phyloP scores from a whole-genome alignment of 345 rosid species.

The Kandelia obovata region DNA sequence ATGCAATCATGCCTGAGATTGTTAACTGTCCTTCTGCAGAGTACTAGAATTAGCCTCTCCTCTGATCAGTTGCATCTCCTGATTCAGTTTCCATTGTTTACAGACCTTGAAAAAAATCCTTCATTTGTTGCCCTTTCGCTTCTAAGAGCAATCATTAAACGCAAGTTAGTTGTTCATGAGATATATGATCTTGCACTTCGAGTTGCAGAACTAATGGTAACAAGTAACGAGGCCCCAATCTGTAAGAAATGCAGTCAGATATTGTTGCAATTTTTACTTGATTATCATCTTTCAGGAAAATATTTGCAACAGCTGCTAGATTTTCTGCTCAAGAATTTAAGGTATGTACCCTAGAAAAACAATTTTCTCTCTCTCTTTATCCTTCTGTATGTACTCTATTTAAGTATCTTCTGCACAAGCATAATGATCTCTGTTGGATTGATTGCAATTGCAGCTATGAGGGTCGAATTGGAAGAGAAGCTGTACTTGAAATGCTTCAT shows the following conservation, averaged over 20 bases:
- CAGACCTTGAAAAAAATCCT: slow-evolving; percentile 71
- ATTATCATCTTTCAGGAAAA: slow-evolving; percentile 60
- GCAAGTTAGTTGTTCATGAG: slow-evolving; percentile 79
- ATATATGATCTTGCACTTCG: slow-evolving; percentile 65
- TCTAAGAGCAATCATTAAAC: slow-evolving; percentile 68
- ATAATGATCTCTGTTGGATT: not conserved
- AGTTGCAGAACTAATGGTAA: slow-evolving; percentile 78
- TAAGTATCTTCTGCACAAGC: not conserved
- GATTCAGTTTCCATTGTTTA: slow-evolving; percentile 78
- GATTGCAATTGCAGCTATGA: slow-evolving; percentile 54
- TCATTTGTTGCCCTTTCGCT: slow-evolving; percentile 67
- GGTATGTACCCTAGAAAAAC: slow-evolving; percentile 37
- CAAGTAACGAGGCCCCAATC: slow-evolving; percentile 62
- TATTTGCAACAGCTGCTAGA: slow-evolving; percentile 62
- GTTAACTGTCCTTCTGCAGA: slow-evolving; percentile 67
- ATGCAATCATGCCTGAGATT: slow-evolving; percentile 77
- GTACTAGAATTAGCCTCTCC: slow-evolving; percentile 56
- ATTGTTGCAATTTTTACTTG: slow-evolving; percentile 66
- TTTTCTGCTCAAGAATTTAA: slow-evolving; percentile 59
- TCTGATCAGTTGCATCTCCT: slow-evolving; percentile 61
- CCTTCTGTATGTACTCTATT: not conserved
- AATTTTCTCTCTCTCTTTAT: not conserved
- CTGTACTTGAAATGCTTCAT: slow-evolving; percentile 83
- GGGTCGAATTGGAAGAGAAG: slow-evolving; percentile 80
- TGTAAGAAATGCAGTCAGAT: slow-evolving; percentile 77